phyloP scores from a whole-genome alignment of 768 basidiomycete genomes.

The Lentinula detonsa region DNA sequence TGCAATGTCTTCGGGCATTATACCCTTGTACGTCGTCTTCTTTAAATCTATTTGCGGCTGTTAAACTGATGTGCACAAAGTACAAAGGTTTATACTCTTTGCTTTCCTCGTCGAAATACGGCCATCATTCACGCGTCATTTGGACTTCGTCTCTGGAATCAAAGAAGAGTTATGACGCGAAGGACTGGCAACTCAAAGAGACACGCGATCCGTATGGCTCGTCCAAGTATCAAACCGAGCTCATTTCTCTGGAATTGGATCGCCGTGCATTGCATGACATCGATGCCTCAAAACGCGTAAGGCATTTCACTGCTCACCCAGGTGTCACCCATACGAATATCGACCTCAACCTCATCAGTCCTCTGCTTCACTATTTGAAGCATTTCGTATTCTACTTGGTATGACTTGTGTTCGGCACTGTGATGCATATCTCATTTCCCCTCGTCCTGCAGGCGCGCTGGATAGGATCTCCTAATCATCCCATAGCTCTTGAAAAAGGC shows the following conservation, averaged over 20 bases:
- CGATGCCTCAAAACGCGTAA: slow-evolving; percentile 21
- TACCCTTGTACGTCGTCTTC: slow-evolving; percentile 48
- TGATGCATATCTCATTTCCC: not conserved
- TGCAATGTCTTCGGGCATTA: slow-evolving; percentile 83
- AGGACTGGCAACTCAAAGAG: slow-evolving; percentile 68
- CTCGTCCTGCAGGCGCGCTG: slow-evolving; percentile 61
- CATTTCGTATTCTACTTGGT: slow-evolving; percentile 58
- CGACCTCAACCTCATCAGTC: slow-evolving; percentile 36
- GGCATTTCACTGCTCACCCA: slow-evolving; percentile 65
- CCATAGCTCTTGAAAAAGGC: slow-evolving; percentile 55
- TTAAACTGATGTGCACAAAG: not conserved
- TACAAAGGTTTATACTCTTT: slow-evolving; percentile 35
- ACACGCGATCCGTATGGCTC: slow-evolving; percentile 61
- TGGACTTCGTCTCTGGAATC: slow-evolving; percentile 79
- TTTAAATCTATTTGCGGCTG: not conserved
- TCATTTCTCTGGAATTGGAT: slow-evolving; percentile 55
- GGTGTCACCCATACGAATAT: slow-evolving; percentile 68
- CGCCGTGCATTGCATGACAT: slow-evolving; percentile 25
- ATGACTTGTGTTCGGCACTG: slow-evolving; percentile 18
- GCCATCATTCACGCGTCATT: slow-evolving; percentile 51
- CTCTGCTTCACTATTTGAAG: slow-evolving; percentile 43
- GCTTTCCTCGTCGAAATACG: slow-evolving; percentile 37
- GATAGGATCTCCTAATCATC: slow-evolving; percentile 62
- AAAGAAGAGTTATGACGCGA: slow-evolving; percentile 42
- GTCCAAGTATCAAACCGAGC: slow-evolving; percentile 73